Evolutionary conservation across 1,284 basidiomycete species (phyloP).

Genomic region (Marasmius oreades): DNA sequence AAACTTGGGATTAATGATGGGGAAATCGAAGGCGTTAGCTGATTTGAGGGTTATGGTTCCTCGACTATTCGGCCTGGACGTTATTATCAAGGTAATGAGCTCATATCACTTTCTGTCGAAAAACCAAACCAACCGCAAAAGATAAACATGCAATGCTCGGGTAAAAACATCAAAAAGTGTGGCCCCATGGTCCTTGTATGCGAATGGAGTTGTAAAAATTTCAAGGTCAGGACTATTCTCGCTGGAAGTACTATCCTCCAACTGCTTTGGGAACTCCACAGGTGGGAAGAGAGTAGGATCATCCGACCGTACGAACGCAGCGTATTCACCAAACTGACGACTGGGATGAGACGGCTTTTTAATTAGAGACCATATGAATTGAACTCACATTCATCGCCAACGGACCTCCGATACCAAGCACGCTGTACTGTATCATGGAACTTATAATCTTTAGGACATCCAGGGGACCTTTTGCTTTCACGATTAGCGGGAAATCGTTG

Average conservation of each 20-base stretch:
- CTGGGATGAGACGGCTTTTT: no score
- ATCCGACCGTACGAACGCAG: slow-evolving; percentile 53
- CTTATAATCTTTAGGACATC: slow-evolving; percentile 32
- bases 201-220: slow-evolving; percentile 45
- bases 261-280: slow-evolving; percentile 31
- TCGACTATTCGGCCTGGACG: slow-evolving; percentile 33
- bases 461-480: slow-evolving; percentile 32
- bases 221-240: slow-evolving; percentile 59
- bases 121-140: slow-evolving; percentile 31
- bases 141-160: slow-evolving; percentile 34
- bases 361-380: background rate
- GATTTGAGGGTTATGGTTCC: slow-evolving; percentile 37
- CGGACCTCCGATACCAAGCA: slow-evolving; percentile 39
- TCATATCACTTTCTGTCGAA: background rate
- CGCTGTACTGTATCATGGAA: slow-evolving; percentile 39
- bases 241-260: slow-evolving; percentile 53
- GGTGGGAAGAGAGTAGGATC: slow-evolving; percentile 48
- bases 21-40: slow-evolving; percentile 35
- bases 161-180: slow-evolving; percentile 33
- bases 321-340: slow-evolving; percentile 51
- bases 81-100: background rate
- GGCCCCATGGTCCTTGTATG: slow-evolving; percentile 33
- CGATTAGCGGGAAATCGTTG: slow-evolving; percentile 37
- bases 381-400: slow-evolving; percentile 51
- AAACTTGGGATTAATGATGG: slow-evolving; percentile 41